Percentiles rank a stretch among this genome's conserved stretches.
phyloP scores from a whole-genome alignment of 2,329 filamentous ascomycete species.

The Samsoniella hepiali region DNA sequence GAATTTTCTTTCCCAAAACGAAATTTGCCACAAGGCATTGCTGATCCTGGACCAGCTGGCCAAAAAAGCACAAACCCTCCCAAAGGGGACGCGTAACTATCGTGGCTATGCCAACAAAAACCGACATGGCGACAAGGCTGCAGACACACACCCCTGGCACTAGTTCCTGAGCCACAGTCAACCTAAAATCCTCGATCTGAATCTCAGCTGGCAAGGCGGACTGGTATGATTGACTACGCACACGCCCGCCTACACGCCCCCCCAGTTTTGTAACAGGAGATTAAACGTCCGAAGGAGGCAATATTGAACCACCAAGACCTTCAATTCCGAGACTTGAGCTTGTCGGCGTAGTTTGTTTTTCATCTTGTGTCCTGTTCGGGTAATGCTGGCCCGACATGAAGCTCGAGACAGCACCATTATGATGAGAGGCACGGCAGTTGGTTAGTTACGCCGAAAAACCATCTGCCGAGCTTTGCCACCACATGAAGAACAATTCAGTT shows the following conservation, averaged over 20 bases:
- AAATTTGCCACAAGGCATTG: neutral
- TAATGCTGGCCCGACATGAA: neutral
- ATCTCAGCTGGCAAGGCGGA: conserved; percentile 3
- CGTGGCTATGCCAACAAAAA: conserved; percentile 9
- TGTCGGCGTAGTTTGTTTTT: neutral
- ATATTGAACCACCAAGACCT: neutral
- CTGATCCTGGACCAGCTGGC: neutral
- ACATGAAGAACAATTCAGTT: neutral
- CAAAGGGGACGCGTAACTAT: conserved; percentile 6
- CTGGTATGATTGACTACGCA: neutral
- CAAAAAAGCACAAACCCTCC: neutral
- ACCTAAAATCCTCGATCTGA: neutral
- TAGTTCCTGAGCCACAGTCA: neutral
- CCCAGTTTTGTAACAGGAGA: neutral
- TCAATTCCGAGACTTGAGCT: neutral
- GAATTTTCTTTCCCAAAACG: neutral
- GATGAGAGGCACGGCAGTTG: neutral
- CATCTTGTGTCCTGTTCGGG: neutral
- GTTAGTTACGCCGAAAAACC: too few relatives aligned
- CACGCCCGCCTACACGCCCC: neutral
- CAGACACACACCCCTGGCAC: neutral
- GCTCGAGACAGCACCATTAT: neutral
- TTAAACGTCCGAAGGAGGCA: neutral
- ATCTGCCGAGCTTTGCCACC: neutral
- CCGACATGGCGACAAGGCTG: neutral